A percentile compares a stretch with the other conserved stretches of the same genome.
Conservation (phyloP, 345 rosid genomes). For the Hypericum perforatum region DNA sequence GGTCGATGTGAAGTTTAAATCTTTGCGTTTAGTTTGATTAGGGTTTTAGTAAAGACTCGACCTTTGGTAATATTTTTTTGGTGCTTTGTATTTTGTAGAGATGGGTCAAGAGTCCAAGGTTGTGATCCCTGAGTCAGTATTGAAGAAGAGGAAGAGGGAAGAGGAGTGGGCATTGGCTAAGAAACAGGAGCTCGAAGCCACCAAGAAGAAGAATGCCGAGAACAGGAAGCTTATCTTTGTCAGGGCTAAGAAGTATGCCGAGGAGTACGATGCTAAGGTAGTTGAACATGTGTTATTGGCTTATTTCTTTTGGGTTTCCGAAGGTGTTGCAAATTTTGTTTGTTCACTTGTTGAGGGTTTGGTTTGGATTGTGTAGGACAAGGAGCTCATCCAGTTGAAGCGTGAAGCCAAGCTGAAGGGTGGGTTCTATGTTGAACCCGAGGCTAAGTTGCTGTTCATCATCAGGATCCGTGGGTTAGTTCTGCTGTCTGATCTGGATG, state of each 20-base stretch:
- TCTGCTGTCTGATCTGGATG: background rate
- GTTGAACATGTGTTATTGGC: background rate
- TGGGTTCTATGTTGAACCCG: constrained; percentile 84
- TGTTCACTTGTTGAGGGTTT: background rate
- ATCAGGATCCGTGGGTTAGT: constrained; percentile 71
- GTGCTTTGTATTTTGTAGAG: background rate
- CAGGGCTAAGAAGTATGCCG: constrained; percentile 7
- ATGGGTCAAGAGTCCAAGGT: constrained; percentile 8
- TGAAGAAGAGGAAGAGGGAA: constrained; percentile 9
- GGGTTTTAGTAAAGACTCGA: too few species aligned
- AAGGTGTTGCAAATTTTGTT: background rate
- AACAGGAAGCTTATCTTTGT: constrained; percentile 5
- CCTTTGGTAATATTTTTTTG: too few species aligned
- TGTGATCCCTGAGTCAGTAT: constrained; percentile 6
- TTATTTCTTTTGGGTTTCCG: background rate
- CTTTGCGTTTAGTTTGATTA: too few species aligned
- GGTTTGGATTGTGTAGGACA: constrained; percentile 28
- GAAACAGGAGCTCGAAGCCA: background rate
- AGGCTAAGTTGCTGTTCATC: constrained; percentile 74
- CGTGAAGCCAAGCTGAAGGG: constrained; percentile 83
- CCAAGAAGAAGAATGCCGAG: constrained; percentile 6
- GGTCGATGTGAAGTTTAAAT: too few species aligned
- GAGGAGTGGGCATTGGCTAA: constrained; percentile 8
- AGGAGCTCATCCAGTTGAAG: constrained; percentile 53
- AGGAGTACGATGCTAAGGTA: constrained; percentile 1